Evolutionary conservation across 345 rosid species (phyloP), one percentile per base, ranked within the genome.

Genomic region (Gynandropsis gynandra): DNA sequence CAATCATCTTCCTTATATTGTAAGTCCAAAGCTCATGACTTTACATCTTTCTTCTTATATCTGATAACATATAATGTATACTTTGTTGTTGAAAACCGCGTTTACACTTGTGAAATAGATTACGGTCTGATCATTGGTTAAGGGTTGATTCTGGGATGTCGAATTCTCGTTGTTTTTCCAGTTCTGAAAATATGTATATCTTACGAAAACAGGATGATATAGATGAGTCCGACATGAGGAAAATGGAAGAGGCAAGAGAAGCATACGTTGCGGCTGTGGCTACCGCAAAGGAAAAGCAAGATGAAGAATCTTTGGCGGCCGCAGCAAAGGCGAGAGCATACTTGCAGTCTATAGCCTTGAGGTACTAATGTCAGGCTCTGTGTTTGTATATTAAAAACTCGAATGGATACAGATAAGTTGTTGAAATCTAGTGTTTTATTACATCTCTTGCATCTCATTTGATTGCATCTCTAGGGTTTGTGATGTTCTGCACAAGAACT

Each of bases 221-320:
- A n/a, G 76, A 73, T 48, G 70, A 56, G 5, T 11, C 14, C 18
- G 74, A 68, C 42, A 70, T 67, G 61, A 67, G 56, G 49, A 37
- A 74, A 64, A 76, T 85, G 82, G 87, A 85, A 69, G 83, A 77
- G 68, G 89, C 84, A 17, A 74, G 78, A 58, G 61, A 62, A 58
- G 77, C 82, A 10, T 85, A 81, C 48, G 27, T 71, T 48, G 65
- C 72, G 31, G 87, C 95, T 18, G 63, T 79, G 58, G 76, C 76
- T 10, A 52, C 66, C 13, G 80, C 76, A 17, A 81, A 75, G 66
- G 79, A 81, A 58, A 81, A 59, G 56, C 82, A 67, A 74, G 86
- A 81, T 41, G 95, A 81, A 59, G 82, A 70, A 62, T 81, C 95
- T n/a, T 44, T 77, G 32, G 76, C 71, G 41, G 69, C 79, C 47